Conservation (phyloP, 495 filamentous ascomycete genomes). For the Talaromyces adpressus region DNA sequence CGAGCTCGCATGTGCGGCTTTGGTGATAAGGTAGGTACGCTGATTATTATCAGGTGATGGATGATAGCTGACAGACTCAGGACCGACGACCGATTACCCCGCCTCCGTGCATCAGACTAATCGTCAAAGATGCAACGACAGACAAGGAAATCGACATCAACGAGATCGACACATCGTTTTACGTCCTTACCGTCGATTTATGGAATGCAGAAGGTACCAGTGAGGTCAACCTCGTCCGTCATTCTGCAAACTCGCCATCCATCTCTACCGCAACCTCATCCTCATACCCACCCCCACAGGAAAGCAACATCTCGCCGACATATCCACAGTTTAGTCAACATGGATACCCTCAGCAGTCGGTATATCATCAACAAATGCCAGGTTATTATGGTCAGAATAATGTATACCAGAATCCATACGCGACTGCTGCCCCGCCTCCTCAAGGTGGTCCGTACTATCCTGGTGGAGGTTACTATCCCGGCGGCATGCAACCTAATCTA, state of each 20-base stretch:
- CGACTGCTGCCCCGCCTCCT: slow-evolving; percentile 22
- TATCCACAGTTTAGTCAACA: slow-evolving; percentile 29
- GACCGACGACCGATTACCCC: slow-evolving; percentile 95
- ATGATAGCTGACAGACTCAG: slow-evolving; percentile 31
- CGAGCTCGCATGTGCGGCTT: slow-evolving; percentile 98
- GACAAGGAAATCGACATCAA: slow-evolving; percentile 83
- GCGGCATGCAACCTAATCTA: slow-evolving; percentile 24
- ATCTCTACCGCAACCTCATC: slow-evolving; percentile 78
- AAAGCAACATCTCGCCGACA: slow-evolving; percentile 28
- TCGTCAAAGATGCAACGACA: slow-evolving; percentile 71
- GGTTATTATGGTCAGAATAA: slow-evolving; percentile 34
- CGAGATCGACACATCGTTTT: slow-evolving; percentile 79
- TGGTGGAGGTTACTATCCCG: background rate
- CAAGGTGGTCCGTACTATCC: slow-evolving; percentile 7
- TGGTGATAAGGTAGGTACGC: slow-evolving; percentile 77
- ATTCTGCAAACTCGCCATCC: slow-evolving; percentile 79
- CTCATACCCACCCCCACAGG: slow-evolving; percentile 61
- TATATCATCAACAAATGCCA: slow-evolving; percentile 30
- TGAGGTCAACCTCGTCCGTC: slow-evolving; percentile 91
- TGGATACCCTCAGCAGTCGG: slow-evolving; percentile 29
- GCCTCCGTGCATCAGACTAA: slow-evolving; percentile 81
- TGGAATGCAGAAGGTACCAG: slow-evolving; percentile 77
- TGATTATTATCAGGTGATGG: background rate
- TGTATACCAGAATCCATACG: slow-evolving; percentile 36
- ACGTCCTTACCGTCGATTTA: slow-evolving; percentile 87